Conservation (phyloP, 305 asterid genomes). For the Solanum hybrid region DNA sequence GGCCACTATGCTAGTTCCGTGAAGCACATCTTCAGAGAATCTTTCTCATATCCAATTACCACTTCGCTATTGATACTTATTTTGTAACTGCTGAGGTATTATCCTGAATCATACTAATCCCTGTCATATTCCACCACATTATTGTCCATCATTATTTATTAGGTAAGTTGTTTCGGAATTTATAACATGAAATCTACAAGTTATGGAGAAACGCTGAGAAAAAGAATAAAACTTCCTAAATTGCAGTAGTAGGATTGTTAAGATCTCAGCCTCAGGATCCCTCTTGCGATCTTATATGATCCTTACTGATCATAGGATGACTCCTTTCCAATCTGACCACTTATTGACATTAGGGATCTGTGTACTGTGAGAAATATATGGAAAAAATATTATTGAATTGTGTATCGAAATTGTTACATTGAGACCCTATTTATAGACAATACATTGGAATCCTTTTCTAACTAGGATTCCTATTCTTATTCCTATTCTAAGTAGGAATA, state of each 20-base stretch:
- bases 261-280: neutral
- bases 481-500: too few relatives aligned
- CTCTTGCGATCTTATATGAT: neutral
- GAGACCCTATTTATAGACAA: too few relatives aligned
- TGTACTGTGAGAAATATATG: neutral
- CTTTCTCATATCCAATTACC: neutral
- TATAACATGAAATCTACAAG: neutral
- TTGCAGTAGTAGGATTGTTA: neutral
- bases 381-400: too few relatives aligned
- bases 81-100: neutral
- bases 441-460: too few relatives aligned
- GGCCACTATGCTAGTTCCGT: neutral
- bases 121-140: neutral
- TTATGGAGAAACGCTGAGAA: neutral
- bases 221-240: neutral
- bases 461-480: too few relatives aligned
- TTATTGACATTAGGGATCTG: neutral
- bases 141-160: neutral
- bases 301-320: neutral
- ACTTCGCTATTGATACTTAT: neutral
- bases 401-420: too few relatives aligned
- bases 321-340: neutral
- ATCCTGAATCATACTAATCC: neutral
- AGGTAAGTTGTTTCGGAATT: neutral
- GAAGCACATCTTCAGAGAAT: neutral